These are phyloP conservation scores for Botrytis elliptica DNA, from an alignment of 2,329 filamentous ascomycete genomes.

Conservation along the genomic window DNA sequence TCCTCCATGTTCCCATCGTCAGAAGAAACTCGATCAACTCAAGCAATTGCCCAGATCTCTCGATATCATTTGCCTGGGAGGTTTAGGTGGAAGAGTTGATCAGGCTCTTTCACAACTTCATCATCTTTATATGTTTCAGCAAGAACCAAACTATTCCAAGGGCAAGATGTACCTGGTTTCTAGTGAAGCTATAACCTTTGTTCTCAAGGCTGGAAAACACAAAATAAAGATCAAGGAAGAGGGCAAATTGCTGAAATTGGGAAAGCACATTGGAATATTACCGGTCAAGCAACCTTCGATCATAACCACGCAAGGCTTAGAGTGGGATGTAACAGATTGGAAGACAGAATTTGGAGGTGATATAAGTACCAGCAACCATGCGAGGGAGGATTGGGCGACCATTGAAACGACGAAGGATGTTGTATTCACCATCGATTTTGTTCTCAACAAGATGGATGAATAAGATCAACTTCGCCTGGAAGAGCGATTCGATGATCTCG, in stretches of 20 bases:
- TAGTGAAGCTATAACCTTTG: slow-evolving; percentile 74
- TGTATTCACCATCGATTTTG: slow-evolving; percentile 69
- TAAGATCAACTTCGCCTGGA: background rate
- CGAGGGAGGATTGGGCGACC: slow-evolving; percentile 59
- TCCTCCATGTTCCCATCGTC: background rate
- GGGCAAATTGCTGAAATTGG: slow-evolving; percentile 38
- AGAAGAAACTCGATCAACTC: slow-evolving; percentile 10
- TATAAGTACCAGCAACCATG: slow-evolving; percentile 79
- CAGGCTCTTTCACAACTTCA: slow-evolving; percentile 88
- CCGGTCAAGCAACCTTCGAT: slow-evolving; percentile 74
- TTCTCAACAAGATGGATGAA: slow-evolving; percentile 16
- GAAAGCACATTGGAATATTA: slow-evolving; percentile 80
- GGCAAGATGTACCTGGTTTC: slow-evolving; percentile 77
- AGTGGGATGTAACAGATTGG: slow-evolving; percentile 91
- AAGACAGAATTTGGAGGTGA: slow-evolving; percentile 70
- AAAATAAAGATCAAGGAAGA: slow-evolving; percentile 55
- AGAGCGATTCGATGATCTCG: background rate
- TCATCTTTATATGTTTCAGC: slow-evolving; percentile 69
- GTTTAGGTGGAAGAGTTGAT: slow-evolving; percentile 86
- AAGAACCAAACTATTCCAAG: slow-evolving; percentile 47
- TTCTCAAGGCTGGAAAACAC: slow-evolving; percentile 70
- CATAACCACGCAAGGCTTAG: slow-evolving; percentile 78
- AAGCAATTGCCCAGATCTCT: slow-evolving; percentile 38
- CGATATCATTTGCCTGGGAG: slow-evolving; percentile 79
- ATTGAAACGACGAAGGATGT: slow-evolving; percentile 64